Evolutionary conservation across 257 asterid genomes (phyloP).

Genomic region (Voacanga thouarsii): DNA sequence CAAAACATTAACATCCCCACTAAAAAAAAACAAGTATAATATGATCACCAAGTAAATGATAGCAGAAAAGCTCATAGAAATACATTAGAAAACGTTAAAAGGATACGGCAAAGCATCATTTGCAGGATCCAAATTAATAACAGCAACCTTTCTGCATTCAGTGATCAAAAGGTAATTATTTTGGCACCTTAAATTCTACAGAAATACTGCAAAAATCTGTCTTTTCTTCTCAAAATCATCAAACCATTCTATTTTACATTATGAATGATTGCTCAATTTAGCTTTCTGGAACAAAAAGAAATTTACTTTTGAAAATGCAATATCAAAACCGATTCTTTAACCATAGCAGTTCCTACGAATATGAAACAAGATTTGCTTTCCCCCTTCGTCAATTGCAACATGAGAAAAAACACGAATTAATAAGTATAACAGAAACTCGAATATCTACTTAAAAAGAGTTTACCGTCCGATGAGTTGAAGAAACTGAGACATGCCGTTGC

Average conservation of each 20-base stretch:
- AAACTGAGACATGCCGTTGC: conserved; percentile 99
- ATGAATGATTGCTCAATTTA: not conserved
- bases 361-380: not conserved
- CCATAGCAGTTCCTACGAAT: not conserved
- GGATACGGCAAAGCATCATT: conserved; percentile 98
- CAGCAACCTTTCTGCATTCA: conserved; percentile 87
- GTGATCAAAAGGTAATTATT: conserved; percentile 1
- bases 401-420: not conserved
- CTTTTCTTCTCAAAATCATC: not conserved
- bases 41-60: not conserved
- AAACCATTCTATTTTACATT: too few relatives aligned
- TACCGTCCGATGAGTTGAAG: conserved; percentile 87
- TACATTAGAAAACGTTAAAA: not conserved
- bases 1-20: not conserved
- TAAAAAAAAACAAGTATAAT: conserved; percentile 4
- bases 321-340: not conserved
- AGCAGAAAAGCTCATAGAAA: not conserved
- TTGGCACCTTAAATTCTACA: not conserved
- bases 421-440: not conserved
- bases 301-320: not conserved
- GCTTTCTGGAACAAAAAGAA: not conserved
- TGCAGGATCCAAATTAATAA: conserved; percentile 94
- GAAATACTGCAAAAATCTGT: not conserved
- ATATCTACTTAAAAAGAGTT: not conserved
- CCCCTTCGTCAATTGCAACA: not conserved